Evolutionary conservation across 306 rosid species (phyloP), one percentile per base, ranked within the genome.

Genomic region (Sphenostylis stenocarpa): DNA sequence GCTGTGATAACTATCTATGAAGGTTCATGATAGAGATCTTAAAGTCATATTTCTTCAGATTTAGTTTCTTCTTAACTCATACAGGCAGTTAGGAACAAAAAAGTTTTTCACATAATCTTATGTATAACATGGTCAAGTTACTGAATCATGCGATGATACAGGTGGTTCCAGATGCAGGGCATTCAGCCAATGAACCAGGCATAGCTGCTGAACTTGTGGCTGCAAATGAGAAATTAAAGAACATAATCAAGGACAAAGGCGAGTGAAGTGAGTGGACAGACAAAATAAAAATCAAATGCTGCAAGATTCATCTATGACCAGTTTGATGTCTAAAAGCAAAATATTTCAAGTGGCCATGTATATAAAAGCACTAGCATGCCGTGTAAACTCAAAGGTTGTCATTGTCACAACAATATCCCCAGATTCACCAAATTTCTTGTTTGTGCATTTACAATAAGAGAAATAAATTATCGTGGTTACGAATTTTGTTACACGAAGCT

Each of bases 121-220:
- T 20, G 45, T 68, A 75, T 56, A 77, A 24, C 39, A 1, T 66
- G 47, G 76, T 49, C 64, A 55, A 72, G 39, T 62, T 77, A 39
- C 63, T 79, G 69, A 86, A 47, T 38, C 49, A 52, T 72, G 28
- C 63, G 43, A 4, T 82, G 48, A 53, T 51, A 80, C 91, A 95
- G 98, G 89, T 95, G 21, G 87, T 95, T 83, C 39, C 83, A 64
- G 91, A 95, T 73, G 97, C 97, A 12, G 97, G 98, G 3, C 97
- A 95, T 83, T 95, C 98, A 24, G 97, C 97, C 45, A 95, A 88
- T 82, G 98, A 95, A 84, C 96, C 91, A 4, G 93, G 97, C 83
- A 87, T 87, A 83, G 80, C 96, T 76, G 92, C 91, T 2, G 97
- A 95, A 85, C 98, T 95, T 33, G 97, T 95, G 82, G 96, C 90